A percentile compares a stretch with the other conserved stretches of the same genome.
These are phyloP conservation scores for Naganishia vishniacii DNA, from an alignment of 768 basidiomycete genomes.

Conservation along the genomic window DNA sequence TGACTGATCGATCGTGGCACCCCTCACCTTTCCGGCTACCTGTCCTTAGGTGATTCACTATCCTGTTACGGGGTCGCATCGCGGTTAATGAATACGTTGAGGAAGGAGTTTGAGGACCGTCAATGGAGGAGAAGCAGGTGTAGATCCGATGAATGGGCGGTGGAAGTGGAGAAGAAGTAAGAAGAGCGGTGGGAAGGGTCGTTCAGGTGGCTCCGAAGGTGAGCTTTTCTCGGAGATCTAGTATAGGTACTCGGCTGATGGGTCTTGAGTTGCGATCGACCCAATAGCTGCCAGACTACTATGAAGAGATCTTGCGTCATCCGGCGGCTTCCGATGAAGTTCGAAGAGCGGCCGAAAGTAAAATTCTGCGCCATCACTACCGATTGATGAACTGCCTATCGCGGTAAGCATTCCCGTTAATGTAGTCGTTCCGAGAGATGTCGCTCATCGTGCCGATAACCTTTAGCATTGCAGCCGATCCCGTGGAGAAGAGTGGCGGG, in stretches of 20 bases:
- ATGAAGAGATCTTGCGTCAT: conserved; percentile 74
- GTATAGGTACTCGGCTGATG: background rate
- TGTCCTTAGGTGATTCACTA: conserved; percentile 23
- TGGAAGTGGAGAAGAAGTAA: conserved; percentile 42
- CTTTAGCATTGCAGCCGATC: too few species aligned
- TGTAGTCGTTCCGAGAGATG: too few species aligned
- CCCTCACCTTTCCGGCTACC: too few species aligned
- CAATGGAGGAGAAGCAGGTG: conserved; percentile 62
- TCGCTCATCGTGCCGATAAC: too few species aligned
- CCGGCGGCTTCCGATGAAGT: conserved; percentile 70
- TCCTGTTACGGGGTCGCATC: conserved; percentile 14
- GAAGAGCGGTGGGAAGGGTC: conserved; percentile 61
- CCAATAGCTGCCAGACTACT: conserved; percentile 62
- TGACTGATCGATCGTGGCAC: too few species aligned
- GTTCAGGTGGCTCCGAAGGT: conserved; percentile 62
- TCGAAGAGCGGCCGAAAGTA: conserved; percentile 71
- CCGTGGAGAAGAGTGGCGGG: too few species aligned
- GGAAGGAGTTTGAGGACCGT: conserved; percentile 65
- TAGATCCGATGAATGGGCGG: conserved; percentile 68
- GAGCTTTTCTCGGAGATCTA: conserved; percentile 45
- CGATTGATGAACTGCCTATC: conserved; percentile 62
- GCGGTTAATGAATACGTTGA: conserved; percentile 15
- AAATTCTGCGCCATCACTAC: conserved; percentile 63
- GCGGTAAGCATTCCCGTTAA: conserved; percentile 38
- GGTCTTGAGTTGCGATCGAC: background rate